phyloP scores from a whole-genome alignment of 106 monocot species.

The Hemerocallis citrina region DNA sequence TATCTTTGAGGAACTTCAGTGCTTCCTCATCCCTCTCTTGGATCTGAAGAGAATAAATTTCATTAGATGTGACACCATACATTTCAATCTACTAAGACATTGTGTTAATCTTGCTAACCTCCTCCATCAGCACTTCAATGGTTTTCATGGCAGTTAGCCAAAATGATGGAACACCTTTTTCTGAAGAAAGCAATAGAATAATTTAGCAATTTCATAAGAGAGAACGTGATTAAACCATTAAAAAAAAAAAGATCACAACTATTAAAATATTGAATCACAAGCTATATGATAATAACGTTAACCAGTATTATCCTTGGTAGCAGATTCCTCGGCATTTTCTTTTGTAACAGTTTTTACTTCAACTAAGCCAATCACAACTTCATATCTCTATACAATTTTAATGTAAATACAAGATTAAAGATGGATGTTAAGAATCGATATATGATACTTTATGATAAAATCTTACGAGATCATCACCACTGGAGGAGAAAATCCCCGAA shows the following conservation, averaged over 20 bases:
- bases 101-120: constrained; percentile 12
- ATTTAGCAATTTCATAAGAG: background rate
- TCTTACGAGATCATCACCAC: too few species aligned
- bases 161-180: constrained; percentile 56
- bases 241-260: too few species aligned
- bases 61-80: background rate
- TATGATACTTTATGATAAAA: background rate
- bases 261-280: background rate
- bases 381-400: constrained; percentile 25
- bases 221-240: too few species aligned
- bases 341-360: constrained; percentile 31
- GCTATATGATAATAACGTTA: constrained; percentile 7
- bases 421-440: too few species aligned
- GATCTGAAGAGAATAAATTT: constrained; percentile 17
- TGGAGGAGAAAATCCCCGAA: too few species aligned
- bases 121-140: constrained; percentile 45
- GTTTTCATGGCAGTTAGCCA: constrained; percentile 65
- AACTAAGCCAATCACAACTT: constrained; percentile 43
- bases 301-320: constrained; percentile 15
- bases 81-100: background rate
- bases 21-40: constrained; percentile 51
- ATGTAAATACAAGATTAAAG: background rate
- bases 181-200: constrained; percentile 10
- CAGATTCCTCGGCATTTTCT: constrained; percentile 9
- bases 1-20: constrained; percentile 39